Evolutionary conservation across 805 yeast genomes (phyloP).

Genomic region (Yamadazyma phyllophila): DNA sequence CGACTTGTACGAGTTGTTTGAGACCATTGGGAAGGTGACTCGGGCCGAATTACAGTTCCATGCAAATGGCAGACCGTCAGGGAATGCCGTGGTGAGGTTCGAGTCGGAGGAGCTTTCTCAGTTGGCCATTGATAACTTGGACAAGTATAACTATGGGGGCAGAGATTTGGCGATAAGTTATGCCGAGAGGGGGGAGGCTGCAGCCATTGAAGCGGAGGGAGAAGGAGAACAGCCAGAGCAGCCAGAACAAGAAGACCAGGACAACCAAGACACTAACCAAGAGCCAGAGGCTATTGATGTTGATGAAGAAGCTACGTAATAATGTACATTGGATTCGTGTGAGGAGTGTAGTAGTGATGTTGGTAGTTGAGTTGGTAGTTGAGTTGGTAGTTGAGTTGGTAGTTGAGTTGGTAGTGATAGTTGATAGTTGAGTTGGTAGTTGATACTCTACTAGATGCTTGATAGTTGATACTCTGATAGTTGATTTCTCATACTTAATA

Average conservation of each 20-base stretch:
- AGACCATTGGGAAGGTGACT: conserved; percentile 72
- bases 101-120: conserved; percentile 66
- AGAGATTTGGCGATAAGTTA: conserved; percentile 67
- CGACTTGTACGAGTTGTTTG: conserved; percentile 82
- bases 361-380: too few relatives aligned
- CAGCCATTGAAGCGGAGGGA: neutral
- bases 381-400: too few relatives aligned
- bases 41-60: conserved; percentile 70
- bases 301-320: neutral
- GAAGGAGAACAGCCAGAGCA: neutral
- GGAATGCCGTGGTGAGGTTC: conserved; percentile 83
- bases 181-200: conserved; percentile 41
- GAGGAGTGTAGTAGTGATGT: too few relatives aligned
- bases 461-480: too few relatives aligned
- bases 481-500: too few relatives aligned
- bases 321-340: neutral
- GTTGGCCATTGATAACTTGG: conserved; percentile 68
- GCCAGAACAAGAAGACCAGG: neutral
- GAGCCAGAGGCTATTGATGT: neutral
- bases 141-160: conserved; percentile 82
- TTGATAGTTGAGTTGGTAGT: too few relatives aligned
- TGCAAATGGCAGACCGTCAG: conserved; percentile 62
- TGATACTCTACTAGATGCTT: too few relatives aligned
- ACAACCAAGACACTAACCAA: neutral
- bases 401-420: too few relatives aligned